Percentiles rank a stretch among this genome's conserved stretches.
Conservation (phyloP, 2,329 filamentous ascomycete species). For the Fusarium tricinctum region DNA sequence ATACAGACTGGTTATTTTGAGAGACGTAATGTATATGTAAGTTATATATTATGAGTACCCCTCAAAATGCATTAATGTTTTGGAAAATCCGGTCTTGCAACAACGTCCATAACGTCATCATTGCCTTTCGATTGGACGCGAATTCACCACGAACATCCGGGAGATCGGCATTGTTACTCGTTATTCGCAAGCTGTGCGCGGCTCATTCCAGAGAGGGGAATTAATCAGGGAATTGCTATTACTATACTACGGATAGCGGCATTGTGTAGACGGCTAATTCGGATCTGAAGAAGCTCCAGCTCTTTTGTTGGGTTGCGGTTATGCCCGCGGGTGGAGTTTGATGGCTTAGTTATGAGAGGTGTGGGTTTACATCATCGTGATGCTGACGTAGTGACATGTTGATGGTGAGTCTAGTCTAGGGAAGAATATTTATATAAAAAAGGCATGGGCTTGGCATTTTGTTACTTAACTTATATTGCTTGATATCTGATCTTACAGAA, state of each 20-base stretch:
- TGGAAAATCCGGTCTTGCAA: conserved; percentile 9
- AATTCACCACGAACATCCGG: conserved; percentile 10
- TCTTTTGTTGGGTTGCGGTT: conserved; percentile 1
- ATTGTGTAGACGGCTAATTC: conserved; percentile 27
- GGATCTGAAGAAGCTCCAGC: conserved; percentile 12
- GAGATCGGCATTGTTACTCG: conserved; percentile 31
- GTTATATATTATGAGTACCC: not conserved
- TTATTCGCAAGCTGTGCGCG: not conserved
- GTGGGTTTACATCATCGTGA: conserved; percentile 47
- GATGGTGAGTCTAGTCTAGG: not conserved
- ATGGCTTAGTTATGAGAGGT: not conserved
- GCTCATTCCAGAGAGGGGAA: conserved; percentile 4
- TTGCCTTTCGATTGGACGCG: conserved; percentile 8
- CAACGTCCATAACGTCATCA: conserved; percentile 36
- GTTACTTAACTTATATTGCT: not conserved
- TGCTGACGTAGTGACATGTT: conserved; percentile 27
- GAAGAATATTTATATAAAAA: conserved; percentile 7
- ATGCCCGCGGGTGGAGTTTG: conserved; percentile 19
- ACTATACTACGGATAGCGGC: conserved; percentile 26
- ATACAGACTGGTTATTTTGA: not conserved
- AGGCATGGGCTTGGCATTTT: conserved; percentile 1
- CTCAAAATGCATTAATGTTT: conserved; percentile 13
- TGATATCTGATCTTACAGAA: not conserved
- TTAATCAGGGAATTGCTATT: conserved; percentile 20
- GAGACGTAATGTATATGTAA: not conserved